phyloP scores from a whole-genome alignment of 306 rosid species.

The Albizia julibrissin region DNA sequence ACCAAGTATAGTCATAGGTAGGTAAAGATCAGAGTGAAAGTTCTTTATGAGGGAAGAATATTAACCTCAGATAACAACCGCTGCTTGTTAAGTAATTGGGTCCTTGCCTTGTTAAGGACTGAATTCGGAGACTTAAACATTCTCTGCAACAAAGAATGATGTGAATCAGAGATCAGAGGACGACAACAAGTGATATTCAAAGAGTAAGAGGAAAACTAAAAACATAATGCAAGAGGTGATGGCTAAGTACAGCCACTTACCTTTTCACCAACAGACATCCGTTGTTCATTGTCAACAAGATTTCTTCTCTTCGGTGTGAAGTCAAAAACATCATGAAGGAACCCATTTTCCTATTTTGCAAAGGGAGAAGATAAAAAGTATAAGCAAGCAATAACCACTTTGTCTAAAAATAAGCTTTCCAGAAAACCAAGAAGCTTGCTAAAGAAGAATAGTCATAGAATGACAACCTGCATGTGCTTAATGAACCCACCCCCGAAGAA shows the following conservation, averaged over 20 bases:
- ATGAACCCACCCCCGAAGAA: slow-evolving; percentile 80
- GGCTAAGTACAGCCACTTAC: slow-evolving; percentile 36
- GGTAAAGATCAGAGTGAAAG: slow-evolving; percentile 5
- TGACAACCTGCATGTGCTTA: slow-evolving; percentile 83
- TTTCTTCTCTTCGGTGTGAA: slow-evolving; percentile 74
- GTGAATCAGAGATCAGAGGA: background rate
- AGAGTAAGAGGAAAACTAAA: background rate
- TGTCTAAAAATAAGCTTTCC: background rate
- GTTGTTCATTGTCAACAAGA: slow-evolving; percentile 50
- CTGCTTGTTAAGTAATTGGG: slow-evolving; percentile 74
- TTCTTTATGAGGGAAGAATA: background rate
- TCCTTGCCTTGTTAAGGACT: slow-evolving; percentile 68
- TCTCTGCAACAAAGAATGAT: slow-evolving; percentile 49
- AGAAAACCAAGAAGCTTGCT: background rate
- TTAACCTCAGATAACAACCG: slow-evolving; percentile 72
- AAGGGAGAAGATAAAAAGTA: background rate
- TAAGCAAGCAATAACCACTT: background rate
- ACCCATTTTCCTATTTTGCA: slow-evolving; percentile 64
- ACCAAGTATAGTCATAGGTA: background rate
- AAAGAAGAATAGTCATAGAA: slow-evolving; percentile 20
- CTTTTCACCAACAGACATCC: slow-evolving; percentile 69
- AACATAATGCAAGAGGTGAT: background rate
- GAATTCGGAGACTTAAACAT: slow-evolving; percentile 79
- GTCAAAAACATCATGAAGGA: slow-evolving; percentile 70
- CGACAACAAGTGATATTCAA: background rate